Percentiles rank a stretch among this genome's conserved stretches.
phyloP scores from a whole-genome alignment of 2,329 filamentous ascomycete species.

The Fusarium sp. region DNA sequence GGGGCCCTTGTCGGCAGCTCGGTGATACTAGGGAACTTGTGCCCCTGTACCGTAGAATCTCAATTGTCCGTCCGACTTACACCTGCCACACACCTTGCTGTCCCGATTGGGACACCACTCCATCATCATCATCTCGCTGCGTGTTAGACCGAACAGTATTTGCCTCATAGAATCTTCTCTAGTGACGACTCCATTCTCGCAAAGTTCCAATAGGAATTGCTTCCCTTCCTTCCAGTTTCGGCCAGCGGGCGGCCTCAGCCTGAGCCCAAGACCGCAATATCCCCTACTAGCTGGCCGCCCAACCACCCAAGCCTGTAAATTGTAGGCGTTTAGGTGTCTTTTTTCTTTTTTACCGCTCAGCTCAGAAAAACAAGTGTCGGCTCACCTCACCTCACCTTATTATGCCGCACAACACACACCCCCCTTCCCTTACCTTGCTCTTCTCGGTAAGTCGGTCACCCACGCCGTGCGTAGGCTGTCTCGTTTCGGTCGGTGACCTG shows the following conservation, averaged over 20 bases:
- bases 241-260: conserved; percentile 30
- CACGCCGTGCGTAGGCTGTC: neutral
- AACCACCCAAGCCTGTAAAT: too few relatives aligned
- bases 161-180: conserved; percentile 27
- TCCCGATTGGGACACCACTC: conserved; percentile 5
- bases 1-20: conserved; percentile 24
- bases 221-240: neutral
- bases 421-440: conserved; percentile 14
- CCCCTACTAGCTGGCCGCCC: neutral
- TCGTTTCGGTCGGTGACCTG: conserved; percentile 25
- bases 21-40: conserved; percentile 33
- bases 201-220: neutral
- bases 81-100: conserved; percentile 25
- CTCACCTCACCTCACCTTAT: conserved; percentile 26
- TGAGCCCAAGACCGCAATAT: conserved; percentile 8
- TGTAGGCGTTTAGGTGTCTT: too few relatives aligned
- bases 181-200: neutral
- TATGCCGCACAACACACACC: conserved; percentile 14
- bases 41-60: neutral
- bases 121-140: conserved; percentile 6
- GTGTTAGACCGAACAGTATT: conserved; percentile 34
- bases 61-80: conserved; percentile 13
- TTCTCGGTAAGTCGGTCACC: conserved; percentile 34
- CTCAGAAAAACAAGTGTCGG: neutral
- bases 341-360: too few relatives aligned